Base-by-base conservation (phyloP, 73 alveolate species). In the Paramecium pentaurelia region DNA sequence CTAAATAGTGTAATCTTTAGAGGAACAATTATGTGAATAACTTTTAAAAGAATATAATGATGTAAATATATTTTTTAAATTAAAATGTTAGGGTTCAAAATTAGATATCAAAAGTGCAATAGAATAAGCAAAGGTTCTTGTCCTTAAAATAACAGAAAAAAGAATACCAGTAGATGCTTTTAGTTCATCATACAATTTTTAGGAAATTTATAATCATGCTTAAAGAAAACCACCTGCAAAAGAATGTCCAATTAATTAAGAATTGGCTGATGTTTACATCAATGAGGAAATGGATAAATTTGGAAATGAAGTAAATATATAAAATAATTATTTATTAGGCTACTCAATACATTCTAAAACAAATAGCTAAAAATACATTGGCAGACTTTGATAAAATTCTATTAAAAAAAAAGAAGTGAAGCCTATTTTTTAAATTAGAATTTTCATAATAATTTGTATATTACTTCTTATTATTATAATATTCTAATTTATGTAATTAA, bases 91-190 rank as follows among this genome's bases (percentile, higher is more conserved):
- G 60, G 8, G 59, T n/a, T 73, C 28, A 32, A 64, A 64, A 12
- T 40, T 40, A 10, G 49, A 40, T 40, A 40, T 64, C 10, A 64
- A 32, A 12, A 32, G 47, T 28, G 45, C 51, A 14, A 6, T 73
- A 73, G 60, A 73, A 11, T 37, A 14, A 38, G 87, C 87, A 1
- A 73, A 73, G 40, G 60, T 14, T 30, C 40, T 22, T 2, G 87
- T 73, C 5, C 60, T 73, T 4, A 73, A 73, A 14, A 73, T 73
- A 4, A 73, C 87, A 8, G 87, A 73, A 73, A 40, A 25, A 36
- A 32, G 87, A 36, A 73, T 73, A 12, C 87, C 87, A 16, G 10
- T 73, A 22, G 87, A 73, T 73, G 87, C 87, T 37, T 30, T 73
- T 12, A 73, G 47, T 32, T 64, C 84, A 8, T 1, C 42, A 1